Evolutionary conservation across 2,329 filamentous ascomycete genomes (phyloP).

Genomic region (Cladophialophora chaetospira): DNA sequence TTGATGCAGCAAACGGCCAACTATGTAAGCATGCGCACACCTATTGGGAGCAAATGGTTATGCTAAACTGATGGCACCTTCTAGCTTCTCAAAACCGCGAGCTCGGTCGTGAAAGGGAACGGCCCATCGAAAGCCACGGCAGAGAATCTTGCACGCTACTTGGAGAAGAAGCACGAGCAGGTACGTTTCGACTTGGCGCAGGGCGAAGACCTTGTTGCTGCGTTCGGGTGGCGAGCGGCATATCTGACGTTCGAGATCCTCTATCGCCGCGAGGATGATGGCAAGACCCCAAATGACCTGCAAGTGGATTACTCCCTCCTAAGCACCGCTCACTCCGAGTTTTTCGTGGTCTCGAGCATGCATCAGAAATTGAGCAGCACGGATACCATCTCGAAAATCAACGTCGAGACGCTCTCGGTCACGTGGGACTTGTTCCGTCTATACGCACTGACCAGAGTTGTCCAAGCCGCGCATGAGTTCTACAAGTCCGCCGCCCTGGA

Average conservation of each 20-base stretch:
- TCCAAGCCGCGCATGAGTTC: constrained; percentile 72
- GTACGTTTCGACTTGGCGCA: too few relatives aligned
- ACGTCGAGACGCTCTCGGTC: constrained; percentile 62
- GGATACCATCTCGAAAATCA: constrained; percentile 52
- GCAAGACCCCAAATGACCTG: too few relatives aligned
- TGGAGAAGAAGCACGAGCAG: too few relatives aligned
- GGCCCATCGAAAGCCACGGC: too few relatives aligned
- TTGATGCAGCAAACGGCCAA: constrained; percentile 75
- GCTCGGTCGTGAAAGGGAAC: constrained; percentile 67
- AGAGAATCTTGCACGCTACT: too few relatives aligned
- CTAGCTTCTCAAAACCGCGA: constrained; percentile 71
- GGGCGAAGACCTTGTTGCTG: too few relatives aligned
- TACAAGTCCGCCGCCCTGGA: constrained; percentile 69
- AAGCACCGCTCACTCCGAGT: too few relatives aligned
- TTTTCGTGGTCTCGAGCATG: constrained; percentile 67
- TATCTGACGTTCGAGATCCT: too few relatives aligned
- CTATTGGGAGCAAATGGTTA: too few relatives aligned
- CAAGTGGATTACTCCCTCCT: too few relatives aligned
- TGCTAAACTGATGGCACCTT: constrained; percentile 51
- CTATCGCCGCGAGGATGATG: too few relatives aligned
- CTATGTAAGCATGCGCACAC: constrained; percentile 73
- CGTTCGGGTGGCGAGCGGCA: too few relatives aligned
- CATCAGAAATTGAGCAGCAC: constrained; percentile 70
- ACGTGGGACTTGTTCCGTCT: constrained; percentile 73
- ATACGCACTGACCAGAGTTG: constrained; percentile 65